phyloP scores from a whole-genome alignment of 192 early-diverging fungal species.

The Mortierella antarctica region DNA sequence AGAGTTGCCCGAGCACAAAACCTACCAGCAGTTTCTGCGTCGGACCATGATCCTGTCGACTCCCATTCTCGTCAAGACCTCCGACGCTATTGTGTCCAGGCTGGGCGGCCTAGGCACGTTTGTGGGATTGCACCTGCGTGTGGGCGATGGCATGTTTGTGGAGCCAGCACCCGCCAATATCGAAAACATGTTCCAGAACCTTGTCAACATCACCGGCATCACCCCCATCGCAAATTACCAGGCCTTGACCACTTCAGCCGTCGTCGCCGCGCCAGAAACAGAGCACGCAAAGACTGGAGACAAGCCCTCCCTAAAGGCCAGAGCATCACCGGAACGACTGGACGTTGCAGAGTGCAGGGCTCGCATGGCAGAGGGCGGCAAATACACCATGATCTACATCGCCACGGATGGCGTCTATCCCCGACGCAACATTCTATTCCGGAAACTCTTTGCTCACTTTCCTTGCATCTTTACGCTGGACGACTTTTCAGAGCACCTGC shows the following conservation, averaged over 20 bases:
- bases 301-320: no score
- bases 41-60: constrained; percentile 61
- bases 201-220: constrained; percentile 55
- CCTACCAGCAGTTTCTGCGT: constrained; percentile 51
- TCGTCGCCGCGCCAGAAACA: neutral
- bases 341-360: constrained; percentile 7
- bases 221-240: constrained; percentile 25
- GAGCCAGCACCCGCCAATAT: constrained; percentile 55
- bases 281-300: no score
- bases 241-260: neutral
- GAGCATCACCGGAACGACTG: constrained; percentile 12
- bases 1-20: constrained; percentile 55
- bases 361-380: constrained; percentile 12
- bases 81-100: constrained; percentile 54
- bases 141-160: constrained; percentile 64
- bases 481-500: constrained; percentile 57
- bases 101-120: constrained; percentile 60
- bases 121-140: constrained; percentile 64
- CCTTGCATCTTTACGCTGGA: constrained; percentile 64
- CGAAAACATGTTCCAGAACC: constrained; percentile 57
- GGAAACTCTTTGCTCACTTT: constrained; percentile 57
- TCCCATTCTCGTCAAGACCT: constrained; percentile 56
- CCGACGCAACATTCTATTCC: constrained; percentile 49
- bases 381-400: constrained; percentile 51
- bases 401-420: constrained; percentile 52